phyloP scores from a whole-genome alignment of 2,329 filamentous ascomycete genomes.

The Monosporascus sp. region DNA sequence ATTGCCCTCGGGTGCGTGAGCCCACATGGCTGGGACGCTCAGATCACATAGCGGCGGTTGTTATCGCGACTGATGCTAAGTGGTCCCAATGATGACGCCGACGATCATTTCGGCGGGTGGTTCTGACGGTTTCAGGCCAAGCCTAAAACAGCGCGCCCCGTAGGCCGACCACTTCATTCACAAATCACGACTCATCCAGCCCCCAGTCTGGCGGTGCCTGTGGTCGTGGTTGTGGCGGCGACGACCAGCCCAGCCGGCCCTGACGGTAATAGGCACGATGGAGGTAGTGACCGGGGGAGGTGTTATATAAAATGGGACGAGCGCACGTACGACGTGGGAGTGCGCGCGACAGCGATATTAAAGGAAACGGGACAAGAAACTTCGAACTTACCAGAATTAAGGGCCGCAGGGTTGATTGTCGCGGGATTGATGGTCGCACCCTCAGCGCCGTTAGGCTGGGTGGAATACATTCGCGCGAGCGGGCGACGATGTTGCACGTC shows the following conservation, averaged over 20 bases:
- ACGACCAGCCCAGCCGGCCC: not conserved
- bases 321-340: not conserved
- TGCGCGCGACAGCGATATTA: not conserved
- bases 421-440: slow-evolving; percentile 89
- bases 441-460: slow-evolving; percentile 69
- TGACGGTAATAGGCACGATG: not conserved
- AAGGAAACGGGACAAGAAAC: slow-evolving; percentile 8
- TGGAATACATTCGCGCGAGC: slow-evolving; percentile 51
- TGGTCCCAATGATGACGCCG: slow-evolving; percentile 10
- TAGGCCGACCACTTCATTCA: not conserved
- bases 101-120: slow-evolving; percentile 10
- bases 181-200: not conserved
- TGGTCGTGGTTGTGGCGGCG: not conserved
- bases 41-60: not conserved
- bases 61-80: not conserved
- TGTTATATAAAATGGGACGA: not conserved
- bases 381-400: slow-evolving; percentile 54
- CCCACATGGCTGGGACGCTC: not conserved
- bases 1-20: not conserved
- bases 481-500: slow-evolving; percentile 35
- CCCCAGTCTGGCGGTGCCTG: not conserved
- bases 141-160: not conserved
- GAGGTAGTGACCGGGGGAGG: not conserved
- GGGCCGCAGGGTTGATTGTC: slow-evolving; percentile 62
- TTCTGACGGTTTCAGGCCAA: not conserved